Base-by-base conservation (phyloP, 1,284 basidiomycete species). In the Trametes pubescens region DNA sequence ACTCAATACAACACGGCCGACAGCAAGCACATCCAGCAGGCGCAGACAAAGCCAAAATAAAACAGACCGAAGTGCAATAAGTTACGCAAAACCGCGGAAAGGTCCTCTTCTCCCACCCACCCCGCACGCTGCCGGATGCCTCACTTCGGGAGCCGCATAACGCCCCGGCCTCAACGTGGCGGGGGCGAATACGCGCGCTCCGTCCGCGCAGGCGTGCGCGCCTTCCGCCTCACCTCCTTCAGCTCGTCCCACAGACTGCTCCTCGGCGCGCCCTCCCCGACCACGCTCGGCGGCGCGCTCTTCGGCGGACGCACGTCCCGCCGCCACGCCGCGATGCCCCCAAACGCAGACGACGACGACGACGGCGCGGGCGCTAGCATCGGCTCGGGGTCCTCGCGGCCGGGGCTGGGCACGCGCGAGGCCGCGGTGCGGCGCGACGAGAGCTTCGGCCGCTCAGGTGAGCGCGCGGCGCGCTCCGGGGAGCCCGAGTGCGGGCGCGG, bases 211-310 rank as follows among this genome's bases (percentile, higher is more conserved):
- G 79, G 78, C 47, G 84, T 76, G 37, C 79, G 76, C 64, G 84
- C 76, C 71, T 80, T 81, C 65, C 78, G 77, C 70, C 80, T 84
- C 48, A 86, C 78, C 61, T 83, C 83, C 71, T 81, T 81, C 46
- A 90, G 75, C 69, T 89, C 88, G 57, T 80, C 80, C 86, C 88
- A 89, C 59, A 90, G 72, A 64, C 79, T 80, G 69, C 82, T 81
- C 63, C 82, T 43, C 18, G 40, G 77, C 35, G 53, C 43, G 5
- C 14, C 44, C 44, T 62, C 64, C 72, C 62, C 64, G 13, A 60
- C 65, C 14, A 65, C 59, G 40, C 69, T 70, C 37, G 71, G 66
- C 37, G 75, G 74, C 51, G 64, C 76, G 71, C 61, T 73, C 69
- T 68, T 73, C 59, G 62, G 71, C 46, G 77, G 75, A 72, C 76